Conservation (phyloP, 352 stramenopile species). For the Globisporangium acanthophoron region DNA sequence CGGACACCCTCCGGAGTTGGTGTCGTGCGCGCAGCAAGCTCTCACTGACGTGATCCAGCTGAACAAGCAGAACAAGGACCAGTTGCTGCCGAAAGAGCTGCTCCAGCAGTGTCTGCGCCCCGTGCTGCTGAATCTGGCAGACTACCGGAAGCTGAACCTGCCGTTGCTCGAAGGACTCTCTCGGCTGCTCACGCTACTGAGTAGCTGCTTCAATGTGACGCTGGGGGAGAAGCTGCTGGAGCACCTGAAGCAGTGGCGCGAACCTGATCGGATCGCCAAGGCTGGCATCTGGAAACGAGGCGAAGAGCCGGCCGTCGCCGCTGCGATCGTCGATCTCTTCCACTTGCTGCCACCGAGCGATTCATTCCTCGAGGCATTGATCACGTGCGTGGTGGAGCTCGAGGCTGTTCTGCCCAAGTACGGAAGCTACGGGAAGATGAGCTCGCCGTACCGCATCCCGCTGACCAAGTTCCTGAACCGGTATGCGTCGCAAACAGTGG, state of each 20-base stretch:
- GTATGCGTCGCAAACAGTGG: constrained; percentile 77
- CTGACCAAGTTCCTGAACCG: constrained; percentile 93
- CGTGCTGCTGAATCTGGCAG: constrained; percentile 94
- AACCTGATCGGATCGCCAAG: constrained; percentile 89
- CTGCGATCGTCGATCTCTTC: constrained; percentile 96
- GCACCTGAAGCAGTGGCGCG: constrained; percentile 92
- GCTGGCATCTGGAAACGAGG: constrained; percentile 91
- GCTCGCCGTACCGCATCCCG: constrained; percentile 90
- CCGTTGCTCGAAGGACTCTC: constrained; percentile 92
- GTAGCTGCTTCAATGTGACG: constrained; percentile 97
- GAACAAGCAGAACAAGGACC: constrained; percentile 86
- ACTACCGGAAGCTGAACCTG: constrained; percentile 96
- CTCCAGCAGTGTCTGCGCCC: constrained; percentile 94
- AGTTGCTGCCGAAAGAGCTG: constrained; percentile 92
- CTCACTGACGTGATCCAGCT: constrained; percentile 79
- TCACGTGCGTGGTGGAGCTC: constrained; percentile 93
- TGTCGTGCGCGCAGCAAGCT: constrained; percentile 74
- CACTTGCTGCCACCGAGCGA: constrained; percentile 92
- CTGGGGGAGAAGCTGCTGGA: constrained; percentile 97
- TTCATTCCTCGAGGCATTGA: constrained; percentile 94
- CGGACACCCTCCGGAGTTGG: constrained; percentile 73
- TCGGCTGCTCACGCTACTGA: constrained; percentile 91
- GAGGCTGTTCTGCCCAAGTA: constrained; percentile 90
- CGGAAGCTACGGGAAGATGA: constrained; percentile 84
- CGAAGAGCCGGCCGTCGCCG: constrained; percentile 93